A percentile compares a stretch with the other conserved stretches of the same genome.
Evolutionary conservation across 116 monocot species (phyloP).

Genomic region (Dioscorea cayenensis): DNA sequence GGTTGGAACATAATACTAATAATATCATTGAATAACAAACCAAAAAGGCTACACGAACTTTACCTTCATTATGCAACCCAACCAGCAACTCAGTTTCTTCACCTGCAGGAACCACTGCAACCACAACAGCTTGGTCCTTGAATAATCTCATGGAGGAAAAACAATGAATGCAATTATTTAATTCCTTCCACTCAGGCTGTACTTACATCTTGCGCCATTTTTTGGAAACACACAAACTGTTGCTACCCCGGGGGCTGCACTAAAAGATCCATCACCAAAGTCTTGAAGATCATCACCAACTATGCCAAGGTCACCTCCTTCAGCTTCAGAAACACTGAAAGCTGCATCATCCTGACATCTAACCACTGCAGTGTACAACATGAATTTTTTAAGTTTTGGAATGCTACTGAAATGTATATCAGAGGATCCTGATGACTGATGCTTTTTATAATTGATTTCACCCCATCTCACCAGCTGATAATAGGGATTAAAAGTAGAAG

Average conservation of each 20-base stretch:
- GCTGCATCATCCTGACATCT: conserved; percentile 7
- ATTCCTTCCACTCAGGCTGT: background rate
- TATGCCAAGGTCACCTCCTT: conserved; percentile 88
- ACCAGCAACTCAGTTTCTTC: conserved; percentile 85
- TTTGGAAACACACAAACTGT: conserved; percentile 87
- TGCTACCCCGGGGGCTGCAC: conserved; percentile 79
- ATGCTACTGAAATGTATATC: too few relatives aligned
- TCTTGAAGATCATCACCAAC: conserved; percentile 85
- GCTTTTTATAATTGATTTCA: too few relatives aligned
- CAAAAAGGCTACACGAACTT: background rate
- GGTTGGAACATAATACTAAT: background rate
- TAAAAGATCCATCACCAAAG: conserved; percentile 55
- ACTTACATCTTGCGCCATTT: conserved; percentile 66
- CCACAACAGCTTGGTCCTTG: background rate
- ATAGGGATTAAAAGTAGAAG: too few relatives aligned
- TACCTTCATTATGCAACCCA: conserved; percentile 95
- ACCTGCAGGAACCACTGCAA: conserved; percentile 86
- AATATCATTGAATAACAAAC: background rate
- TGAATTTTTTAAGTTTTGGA: too few relatives aligned
- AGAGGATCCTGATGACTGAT: too few relatives aligned
- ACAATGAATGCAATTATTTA: background rate
- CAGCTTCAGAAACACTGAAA: conserved; percentile 49
- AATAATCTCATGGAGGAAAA: background rate
- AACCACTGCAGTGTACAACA: conserved; percentile 31
- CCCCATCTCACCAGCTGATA: too few relatives aligned